Percentiles rank a stretch among this genome's conserved stretches.
phyloP scores from a whole-genome alignment of 2,329 filamentous ascomycete species.

The Erysiphe neolycopersici region DNA sequence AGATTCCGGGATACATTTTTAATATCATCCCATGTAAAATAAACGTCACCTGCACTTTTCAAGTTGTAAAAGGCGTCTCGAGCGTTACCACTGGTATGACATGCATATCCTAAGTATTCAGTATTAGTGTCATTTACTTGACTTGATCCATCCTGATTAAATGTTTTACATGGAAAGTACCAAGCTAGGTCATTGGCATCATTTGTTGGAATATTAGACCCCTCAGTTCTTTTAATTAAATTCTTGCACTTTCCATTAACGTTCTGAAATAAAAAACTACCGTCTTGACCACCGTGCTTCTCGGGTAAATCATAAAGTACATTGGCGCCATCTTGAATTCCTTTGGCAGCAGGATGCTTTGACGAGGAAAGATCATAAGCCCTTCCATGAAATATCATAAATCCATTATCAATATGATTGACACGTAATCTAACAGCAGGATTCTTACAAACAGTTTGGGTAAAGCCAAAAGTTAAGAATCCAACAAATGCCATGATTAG shows the following conservation, averaged over 20 bases:
- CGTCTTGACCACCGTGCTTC: slow-evolving; percentile 68
- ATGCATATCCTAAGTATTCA: slow-evolving; percentile 65
- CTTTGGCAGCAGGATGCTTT: slow-evolving; percentile 51
- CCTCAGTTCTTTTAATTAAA: slow-evolving; percentile 44
- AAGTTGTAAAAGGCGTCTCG: slow-evolving; percentile 56
- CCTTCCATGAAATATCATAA: slow-evolving; percentile 88
- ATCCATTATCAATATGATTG: slow-evolving; percentile 57
- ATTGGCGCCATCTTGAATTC: slow-evolving; percentile 48
- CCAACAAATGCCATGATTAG: slow-evolving; percentile 71
- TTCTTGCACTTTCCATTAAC: slow-evolving; percentile 94
- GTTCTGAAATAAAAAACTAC: slow-evolving; percentile 93
- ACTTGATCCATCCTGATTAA: slow-evolving; percentile 79
- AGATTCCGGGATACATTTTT: slow-evolving; percentile 73
- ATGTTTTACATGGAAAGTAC: slow-evolving; percentile 86
- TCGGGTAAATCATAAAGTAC: slow-evolving; percentile 66
- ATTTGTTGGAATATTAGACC: slow-evolving; percentile 60
- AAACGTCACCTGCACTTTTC: slow-evolving; percentile 53
- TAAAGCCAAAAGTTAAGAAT: slow-evolving; percentile 93
- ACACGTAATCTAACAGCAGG: slow-evolving; percentile 45
- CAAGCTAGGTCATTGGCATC: slow-evolving; percentile 51
- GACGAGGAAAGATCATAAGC: slow-evolving; percentile 65
- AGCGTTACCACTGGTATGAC: slow-evolving; percentile 48
- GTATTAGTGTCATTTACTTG: slow-evolving; percentile 45
- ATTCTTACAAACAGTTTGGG: slow-evolving; percentile 53
- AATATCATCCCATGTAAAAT: slow-evolving; percentile 87